Base-by-base conservation (phyloP, 768 basidiomycete genomes). In the Asterophora lycoperdoides region DNA sequence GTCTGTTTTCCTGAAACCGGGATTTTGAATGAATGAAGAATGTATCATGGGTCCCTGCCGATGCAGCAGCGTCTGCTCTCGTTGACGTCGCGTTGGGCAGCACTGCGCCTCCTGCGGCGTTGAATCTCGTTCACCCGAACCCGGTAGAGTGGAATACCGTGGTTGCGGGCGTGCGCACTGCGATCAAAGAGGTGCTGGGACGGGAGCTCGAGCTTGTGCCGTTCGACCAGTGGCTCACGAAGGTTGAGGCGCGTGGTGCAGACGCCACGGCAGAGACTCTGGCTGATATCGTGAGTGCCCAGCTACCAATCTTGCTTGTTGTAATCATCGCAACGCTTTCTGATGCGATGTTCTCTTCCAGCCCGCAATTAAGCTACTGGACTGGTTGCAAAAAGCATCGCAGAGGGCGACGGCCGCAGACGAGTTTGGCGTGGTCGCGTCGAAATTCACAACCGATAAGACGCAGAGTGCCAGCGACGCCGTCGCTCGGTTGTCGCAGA, bases 301-400 rank as follows among this genome's bases (percentile, higher is more conserved):
- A 33, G 5, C 4, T n/a, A n/a, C n/a, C n/a, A n/a, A n/a, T n/a
- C 8, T 8, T 26, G 9, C 44, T 45, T 34, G 5, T 2, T 15
- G 8, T 36, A 45, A 4, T 3, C 2, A 35, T 19, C 32, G 8
- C 23, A 23, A 23, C 23, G 6, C 23, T 10, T 34, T 17, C 11
- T 32, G 4, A 11, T 17, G n/a, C n/a, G n/a, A n/a, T 19, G n/a
- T 19, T 8, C 4, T 36, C 2, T 3, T 30, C 14, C 32, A 69
- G 68, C 70, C 70, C 15, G 68, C 60, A 1, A 59, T 68, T 44
- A 68, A 71, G 45, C 37, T 70, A 1, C 55, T 70, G 15, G 62
- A 63, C 35, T 70, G 65, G 48, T 65, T 67, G 58, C 66, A 63
- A 6, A 29, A 13, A 10, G 14, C 15, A 46, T 66, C 46, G 45